phyloP scores from a whole-genome alignment of 768 basidiomycete species.

The Amyloporia xantha region DNA sequence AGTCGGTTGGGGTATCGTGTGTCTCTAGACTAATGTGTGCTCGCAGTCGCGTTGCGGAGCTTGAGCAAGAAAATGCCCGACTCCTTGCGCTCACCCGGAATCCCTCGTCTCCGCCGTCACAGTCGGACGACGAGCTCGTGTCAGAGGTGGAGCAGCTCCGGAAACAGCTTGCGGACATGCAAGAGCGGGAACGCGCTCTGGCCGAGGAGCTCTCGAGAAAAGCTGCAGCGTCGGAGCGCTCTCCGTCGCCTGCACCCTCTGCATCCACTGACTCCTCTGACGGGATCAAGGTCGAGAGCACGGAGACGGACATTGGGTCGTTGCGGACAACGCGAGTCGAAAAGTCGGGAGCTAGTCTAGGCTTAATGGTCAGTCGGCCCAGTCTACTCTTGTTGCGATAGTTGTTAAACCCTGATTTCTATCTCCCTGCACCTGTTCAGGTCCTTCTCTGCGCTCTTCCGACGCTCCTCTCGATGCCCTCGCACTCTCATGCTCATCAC shows the following conservation, averaged over 20 bases:
- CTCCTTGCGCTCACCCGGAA: constrained; percentile 56
- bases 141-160: constrained; percentile 64
- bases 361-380: constrained; percentile 68
- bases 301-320: too few species aligned
- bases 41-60: constrained; percentile 69
- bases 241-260: constrained; percentile 19
- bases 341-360: constrained; percentile 58
- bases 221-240: constrained; percentile 22
- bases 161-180: constrained; percentile 54
- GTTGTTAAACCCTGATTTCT: not conserved
- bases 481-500: constrained; percentile 43
- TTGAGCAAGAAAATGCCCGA: constrained; percentile 79
- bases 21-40: not conserved
- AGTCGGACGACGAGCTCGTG: constrained; percentile 31
- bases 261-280: constrained; percentile 51
- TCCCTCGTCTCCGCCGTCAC: constrained; percentile 18
- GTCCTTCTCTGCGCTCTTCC: constrained; percentile 76
- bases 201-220: constrained; percentile 49
- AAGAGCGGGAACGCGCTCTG: constrained; percentile 63
- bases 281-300: constrained; percentile 43
- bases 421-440: constrained; percentile 36
- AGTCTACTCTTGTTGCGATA: constrained; percentile 26
- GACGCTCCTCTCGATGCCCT: constrained; percentile 61
- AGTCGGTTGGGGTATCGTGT: constrained; percentile 32
- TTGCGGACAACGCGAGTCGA: constrained; percentile 29